These are phyloP conservation scores for Pichia ethanolica DNA, from an alignment of 805 yeast species.

Conservation along the genomic window DNA sequence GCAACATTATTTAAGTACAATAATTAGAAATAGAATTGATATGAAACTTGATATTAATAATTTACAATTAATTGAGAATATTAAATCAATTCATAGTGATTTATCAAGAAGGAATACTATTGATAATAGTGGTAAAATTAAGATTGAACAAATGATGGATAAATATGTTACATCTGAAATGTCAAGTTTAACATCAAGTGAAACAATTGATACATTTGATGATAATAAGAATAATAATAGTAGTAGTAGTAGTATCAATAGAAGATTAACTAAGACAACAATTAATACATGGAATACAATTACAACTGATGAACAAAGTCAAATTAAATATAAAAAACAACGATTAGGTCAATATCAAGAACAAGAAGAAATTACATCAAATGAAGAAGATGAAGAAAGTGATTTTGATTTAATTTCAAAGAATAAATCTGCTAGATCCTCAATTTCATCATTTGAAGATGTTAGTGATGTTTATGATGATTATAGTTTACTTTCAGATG, in stretches of 20 bases:
- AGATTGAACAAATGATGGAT: conserved; percentile 3
- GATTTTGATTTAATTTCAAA: not conserved
- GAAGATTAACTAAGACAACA: no score
- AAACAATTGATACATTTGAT: not conserved
- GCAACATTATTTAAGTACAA: conserved; percentile 22
- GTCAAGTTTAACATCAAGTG: not conserved
- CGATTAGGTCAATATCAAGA: no score
- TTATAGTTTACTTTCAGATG: conserved; percentile 2
- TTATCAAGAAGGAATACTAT: not conserved
- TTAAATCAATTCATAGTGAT: conserved; percentile 4
- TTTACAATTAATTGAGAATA: conserved; percentile 7
- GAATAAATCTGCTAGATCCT: not conserved
- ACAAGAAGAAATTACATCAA: not conserved
- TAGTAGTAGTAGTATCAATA: no score
- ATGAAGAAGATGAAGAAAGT: conserved; percentile 1
- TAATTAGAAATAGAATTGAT: conserved; percentile 21
- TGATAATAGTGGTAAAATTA: not conserved
- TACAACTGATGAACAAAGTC: no score
- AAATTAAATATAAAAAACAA: no score
- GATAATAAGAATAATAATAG: no score
- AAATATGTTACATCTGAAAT: not conserved
- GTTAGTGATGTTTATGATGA: conserved; percentile 4
- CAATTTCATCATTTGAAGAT: conserved; percentile 1
- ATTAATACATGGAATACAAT: no score
- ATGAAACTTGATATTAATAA: conserved; percentile 22